phyloP scores from a whole-genome alignment of 305 asterid genomes.

The Fraxinus dipetala region DNA sequence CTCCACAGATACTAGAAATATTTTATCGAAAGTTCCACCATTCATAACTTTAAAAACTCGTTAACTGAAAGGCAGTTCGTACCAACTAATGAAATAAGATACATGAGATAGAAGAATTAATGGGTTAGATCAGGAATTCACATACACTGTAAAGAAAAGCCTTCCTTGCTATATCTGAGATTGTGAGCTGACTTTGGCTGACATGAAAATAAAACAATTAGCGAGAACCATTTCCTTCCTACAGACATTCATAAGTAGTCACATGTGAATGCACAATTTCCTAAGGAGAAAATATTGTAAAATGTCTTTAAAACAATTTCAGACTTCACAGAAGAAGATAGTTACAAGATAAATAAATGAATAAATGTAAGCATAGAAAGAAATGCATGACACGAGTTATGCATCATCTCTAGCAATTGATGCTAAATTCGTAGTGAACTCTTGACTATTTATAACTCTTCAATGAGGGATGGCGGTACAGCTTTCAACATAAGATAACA shows the following conservation, averaged over 20 bases:
- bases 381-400: background rate
- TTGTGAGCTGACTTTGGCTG: conserved; percentile 94
- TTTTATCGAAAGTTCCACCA: background rate
- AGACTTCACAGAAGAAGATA: background rate
- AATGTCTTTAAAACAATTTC: background rate
- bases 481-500: background rate
- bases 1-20: background rate
- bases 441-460: background rate
- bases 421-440: background rate
- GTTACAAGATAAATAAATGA: background rate
- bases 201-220: conserved; percentile 29
- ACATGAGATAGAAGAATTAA: background rate
- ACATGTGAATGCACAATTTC: background rate
- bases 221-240: conserved; percentile 28
- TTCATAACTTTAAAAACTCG: background rate
- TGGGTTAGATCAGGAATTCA: conserved; percentile 16
- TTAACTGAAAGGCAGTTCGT: background rate
- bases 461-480: background rate
- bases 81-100: conserved; percentile 2
- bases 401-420: background rate
- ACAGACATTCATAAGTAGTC: background rate
- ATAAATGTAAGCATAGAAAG: background rate
- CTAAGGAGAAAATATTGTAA: background rate
- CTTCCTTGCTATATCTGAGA: conserved; percentile 96
- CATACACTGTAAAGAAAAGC: conserved; percentile 98